Evolutionary conservation across 2,329 filamentous ascomycete genomes (phyloP).

Genomic region (Phialemoniopsis sp.): DNA sequence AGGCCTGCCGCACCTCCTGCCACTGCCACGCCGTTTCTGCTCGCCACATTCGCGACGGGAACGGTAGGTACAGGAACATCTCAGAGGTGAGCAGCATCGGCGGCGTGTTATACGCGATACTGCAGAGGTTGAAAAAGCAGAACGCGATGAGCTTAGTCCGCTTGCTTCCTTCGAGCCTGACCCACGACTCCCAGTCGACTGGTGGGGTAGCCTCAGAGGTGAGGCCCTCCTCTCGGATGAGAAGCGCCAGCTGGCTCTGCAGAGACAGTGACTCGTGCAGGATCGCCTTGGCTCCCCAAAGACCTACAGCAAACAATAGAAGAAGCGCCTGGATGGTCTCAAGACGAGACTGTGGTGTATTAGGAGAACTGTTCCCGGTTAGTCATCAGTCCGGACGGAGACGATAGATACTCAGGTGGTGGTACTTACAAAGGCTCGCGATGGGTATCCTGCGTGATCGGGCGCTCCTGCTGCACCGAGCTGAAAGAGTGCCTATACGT

Average conservation of each 20-base stretch:
- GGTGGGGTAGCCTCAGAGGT: conserved; percentile 41
- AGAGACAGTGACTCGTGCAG: conserved; percentile 55
- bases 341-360: conserved; percentile 53
- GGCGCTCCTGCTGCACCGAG: conserved; percentile 52
- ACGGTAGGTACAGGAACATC: conserved; percentile 50
- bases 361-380: conserved; percentile 41
- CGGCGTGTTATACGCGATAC: conserved; percentile 57
- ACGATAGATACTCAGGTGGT: neutral
- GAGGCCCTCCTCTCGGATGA: conserved; percentile 56
- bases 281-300: conserved; percentile 59
- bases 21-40: conserved; percentile 56
- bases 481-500: conserved; percentile 56
- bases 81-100: conserved; percentile 55
- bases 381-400: conserved; percentile 1
- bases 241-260: conserved; percentile 52
- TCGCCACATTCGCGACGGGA: conserved; percentile 52
- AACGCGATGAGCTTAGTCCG: conserved; percentile 58
- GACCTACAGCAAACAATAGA: conserved; percentile 54
- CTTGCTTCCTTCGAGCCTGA: conserved; percentile 50
- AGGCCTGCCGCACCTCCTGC: conserved; percentile 52
- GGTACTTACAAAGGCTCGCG: conserved; percentile 53
- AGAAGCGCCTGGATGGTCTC: conserved; percentile 64
- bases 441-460: conserved; percentile 53
- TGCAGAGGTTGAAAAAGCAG: conserved; percentile 60
- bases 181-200: conserved; percentile 56